These are phyloP conservation scores for Yamadazyma tumulicola DNA, from an alignment of 805 yeast species.

Conservation along the genomic window DNA sequence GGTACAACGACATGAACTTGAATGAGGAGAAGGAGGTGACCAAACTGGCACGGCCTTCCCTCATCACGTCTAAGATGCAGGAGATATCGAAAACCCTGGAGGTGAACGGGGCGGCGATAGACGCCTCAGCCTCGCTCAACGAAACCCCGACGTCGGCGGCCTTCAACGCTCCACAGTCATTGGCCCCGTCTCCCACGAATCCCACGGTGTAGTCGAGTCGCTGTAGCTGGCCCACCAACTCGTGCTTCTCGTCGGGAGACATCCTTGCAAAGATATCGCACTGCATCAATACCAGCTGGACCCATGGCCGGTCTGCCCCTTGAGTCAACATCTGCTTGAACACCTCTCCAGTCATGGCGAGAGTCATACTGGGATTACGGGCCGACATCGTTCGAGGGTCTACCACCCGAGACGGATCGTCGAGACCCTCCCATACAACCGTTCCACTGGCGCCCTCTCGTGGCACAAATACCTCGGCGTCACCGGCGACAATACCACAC, in stretches of 20 bases:
- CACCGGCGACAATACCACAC: conserved; percentile 63
- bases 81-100: conserved; percentile 86
- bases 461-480: conserved; percentile 51
- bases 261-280: conserved; percentile 87
- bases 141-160: conserved; percentile 98
- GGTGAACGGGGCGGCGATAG: conserved; percentile 98
- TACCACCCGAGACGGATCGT: conserved; percentile 50
- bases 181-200: conserved; percentile 99
- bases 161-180: conserved; percentile 97
- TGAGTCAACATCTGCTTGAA: conserved; percentile 73
- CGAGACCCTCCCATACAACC: conserved; percentile 66
- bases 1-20: conserved; percentile 95
- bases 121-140: conserved; percentile 94
- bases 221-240: conserved; percentile 83
- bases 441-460: conserved; percentile 43
- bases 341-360: conserved; percentile 92
- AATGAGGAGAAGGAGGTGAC: conserved; percentile 96
- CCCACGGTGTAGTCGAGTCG: conserved; percentile 87
- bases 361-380: conserved; percentile 42
- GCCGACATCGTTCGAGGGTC: conserved; percentile 66
- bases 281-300: conserved; percentile 60
- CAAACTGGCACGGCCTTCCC: conserved; percentile 91
- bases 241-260: conserved; percentile 99
- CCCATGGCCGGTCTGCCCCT: conserved; percentile 35
- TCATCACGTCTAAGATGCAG: conserved; percentile 86